These are phyloP conservation scores for Exserohilum turcica DNA, from an alignment of 2,329 filamentous ascomycete genomes.

Conservation along the genomic window DNA sequence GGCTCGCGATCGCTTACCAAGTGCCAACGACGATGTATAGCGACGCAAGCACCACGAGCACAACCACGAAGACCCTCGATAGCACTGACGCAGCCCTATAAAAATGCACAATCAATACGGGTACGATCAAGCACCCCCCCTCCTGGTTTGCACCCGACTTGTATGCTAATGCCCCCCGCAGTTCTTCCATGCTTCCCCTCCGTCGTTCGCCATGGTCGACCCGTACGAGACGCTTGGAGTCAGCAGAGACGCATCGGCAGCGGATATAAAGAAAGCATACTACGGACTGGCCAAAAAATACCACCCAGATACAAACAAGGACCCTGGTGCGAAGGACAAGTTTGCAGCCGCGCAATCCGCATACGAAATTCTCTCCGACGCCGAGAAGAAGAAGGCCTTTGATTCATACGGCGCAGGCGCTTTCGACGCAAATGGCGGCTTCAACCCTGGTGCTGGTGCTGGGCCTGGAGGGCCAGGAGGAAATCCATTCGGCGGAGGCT, in stretches of 20 bases:
- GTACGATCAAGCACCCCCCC: slow-evolving; percentile 23
- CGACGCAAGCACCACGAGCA: slow-evolving; percentile 30
- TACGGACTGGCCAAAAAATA: slow-evolving; percentile 97
- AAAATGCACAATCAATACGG: slow-evolving; percentile 36
- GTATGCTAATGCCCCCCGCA: slow-evolving; percentile 24
- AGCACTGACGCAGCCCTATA: slow-evolving; percentile 23
- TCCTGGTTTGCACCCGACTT: neutral
- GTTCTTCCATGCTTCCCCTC: slow-evolving; percentile 51
- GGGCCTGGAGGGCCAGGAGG: slow-evolving; percentile 62
- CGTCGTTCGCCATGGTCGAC: slow-evolving; percentile 71
- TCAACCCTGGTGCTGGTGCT: slow-evolving; percentile 72
- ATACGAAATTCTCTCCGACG: slow-evolving; percentile 91
- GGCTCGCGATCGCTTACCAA: slow-evolving; percentile 31
- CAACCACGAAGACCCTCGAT: slow-evolving; percentile 35
- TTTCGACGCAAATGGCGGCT: slow-evolving; percentile 70
- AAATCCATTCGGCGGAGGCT: slow-evolving; percentile 62
- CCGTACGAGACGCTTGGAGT: slow-evolving; percentile 90
- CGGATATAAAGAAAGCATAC: slow-evolving; percentile 98
- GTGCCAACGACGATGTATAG: slow-evolving; percentile 41
- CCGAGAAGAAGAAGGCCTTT: slow-evolving; percentile 89
- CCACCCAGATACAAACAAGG: slow-evolving; percentile 98
- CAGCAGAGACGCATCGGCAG: slow-evolving; percentile 74
- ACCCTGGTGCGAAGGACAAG: slow-evolving; percentile 87
- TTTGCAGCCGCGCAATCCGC: slow-evolving; percentile 92
- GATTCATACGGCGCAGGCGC: slow-evolving; percentile 88